A percentile compares a stretch with the other conserved stretches of the same genome.
phyloP scores from a whole-genome alignment of 495 filamentous ascomycete species.

The Aspergillus homomorphus region DNA sequence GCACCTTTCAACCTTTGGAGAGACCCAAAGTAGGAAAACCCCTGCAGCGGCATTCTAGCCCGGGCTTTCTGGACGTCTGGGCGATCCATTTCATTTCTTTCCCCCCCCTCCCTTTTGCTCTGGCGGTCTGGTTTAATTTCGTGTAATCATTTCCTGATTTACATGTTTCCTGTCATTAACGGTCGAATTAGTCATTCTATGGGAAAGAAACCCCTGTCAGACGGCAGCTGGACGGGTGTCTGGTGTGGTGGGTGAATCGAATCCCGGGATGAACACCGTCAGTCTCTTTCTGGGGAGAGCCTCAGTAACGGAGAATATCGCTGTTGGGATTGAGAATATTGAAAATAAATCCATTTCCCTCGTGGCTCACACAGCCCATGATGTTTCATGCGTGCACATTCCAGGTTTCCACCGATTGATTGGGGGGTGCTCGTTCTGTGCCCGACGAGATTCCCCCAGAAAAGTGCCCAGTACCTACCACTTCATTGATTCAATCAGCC shows the following conservation, averaged over 20 bases:
- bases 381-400: constrained; percentile 1
- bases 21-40: constrained; percentile 1
- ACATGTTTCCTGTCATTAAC: neutral
- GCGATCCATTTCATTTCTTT: neutral
- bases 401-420: neutral
- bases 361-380: constrained; percentile 2
- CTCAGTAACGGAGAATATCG: no score
- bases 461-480: no score
- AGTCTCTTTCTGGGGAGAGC: no score
- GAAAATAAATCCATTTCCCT: neutral
- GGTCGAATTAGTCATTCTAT: neutral
- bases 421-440: neutral
- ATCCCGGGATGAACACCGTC: neutral
- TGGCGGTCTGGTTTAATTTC: neutral
- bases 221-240: neutral
- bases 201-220: neutral
- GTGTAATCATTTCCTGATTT: neutral
- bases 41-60: constrained; percentile 7
- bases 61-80: constrained; percentile 1
- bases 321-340: no score
- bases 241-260: neutral
- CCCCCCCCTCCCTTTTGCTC: neutral
- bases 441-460: neutral
- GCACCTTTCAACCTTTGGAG: constrained; percentile 3
- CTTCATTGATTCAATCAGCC: no score